Evolutionary conservation across 495 filamentous ascomycete genomes (phyloP), one percentile per base, ranked within the genome.

Genomic region (Trichoderma gamsii): DNA sequence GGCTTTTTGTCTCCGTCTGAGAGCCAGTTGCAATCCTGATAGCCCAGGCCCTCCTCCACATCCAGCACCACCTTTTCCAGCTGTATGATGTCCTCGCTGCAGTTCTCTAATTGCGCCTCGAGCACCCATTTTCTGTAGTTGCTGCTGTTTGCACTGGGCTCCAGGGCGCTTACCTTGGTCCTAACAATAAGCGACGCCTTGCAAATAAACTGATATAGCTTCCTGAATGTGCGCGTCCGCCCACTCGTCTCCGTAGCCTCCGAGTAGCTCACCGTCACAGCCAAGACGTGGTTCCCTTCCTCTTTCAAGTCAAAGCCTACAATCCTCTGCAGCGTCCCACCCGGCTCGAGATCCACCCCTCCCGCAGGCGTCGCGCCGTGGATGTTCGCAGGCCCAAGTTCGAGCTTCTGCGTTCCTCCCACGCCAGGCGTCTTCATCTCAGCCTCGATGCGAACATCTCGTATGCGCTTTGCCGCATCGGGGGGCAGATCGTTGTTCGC

Each of bases 161-260:
- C 69, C 68, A 96, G 71, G 29, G 85, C 80, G 8, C 88, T 89
- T 0, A 89, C 84, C 74, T 99, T 99, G 0, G 95, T 97, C 68
- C 95, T 81, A 27, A 99, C 93, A 67, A 93, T 90, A 69, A 99
- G 79, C 71, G 91, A 91, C 67, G 89, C 88, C 77, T 94, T 92
- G 63, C 93, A 94, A 27, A 93, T 88, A 74, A 99, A 99, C 77
- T 98, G 96, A 76, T 99, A 99, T 69, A 99, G 78, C 77, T 99
- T 99, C 70, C 94, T 81, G 75, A 98, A 99, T 15, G 91, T 97
- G 69, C 96, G 82, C 29, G 89, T 87, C 49, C 92, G 84, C 41
- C 89, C 90, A 66, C 85, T 85, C 29, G 85, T 86, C 38, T 86
- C 85, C 49, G 85, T 85, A 2, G 83, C 82, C 68, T 89, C 85